phyloP scores from a whole-genome alignment of 2,329 filamentous ascomycete genomes.

The Chaetomiaceae sp. region DNA sequence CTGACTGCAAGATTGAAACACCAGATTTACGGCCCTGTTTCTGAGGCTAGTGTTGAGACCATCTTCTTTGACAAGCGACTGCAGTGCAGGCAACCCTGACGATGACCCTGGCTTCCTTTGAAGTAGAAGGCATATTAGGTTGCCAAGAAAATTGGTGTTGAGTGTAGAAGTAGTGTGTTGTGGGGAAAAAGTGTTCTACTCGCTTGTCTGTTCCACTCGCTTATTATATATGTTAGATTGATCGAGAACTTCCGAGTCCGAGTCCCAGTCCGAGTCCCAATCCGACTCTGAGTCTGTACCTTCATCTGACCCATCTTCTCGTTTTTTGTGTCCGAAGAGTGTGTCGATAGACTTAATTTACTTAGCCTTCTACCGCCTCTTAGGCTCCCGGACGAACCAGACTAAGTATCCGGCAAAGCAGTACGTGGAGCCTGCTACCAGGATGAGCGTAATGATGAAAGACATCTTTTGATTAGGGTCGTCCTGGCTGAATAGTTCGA shows the following conservation, averaged over 20 bases:
- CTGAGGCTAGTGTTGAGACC: too few relatives aligned
- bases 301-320: too few relatives aligned
- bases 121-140: not conserved
- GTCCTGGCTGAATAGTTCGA: conserved; percentile 9
- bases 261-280: too few relatives aligned
- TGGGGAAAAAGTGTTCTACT: not conserved
- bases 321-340: too few relatives aligned
- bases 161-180: not conserved
- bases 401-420: conserved; percentile 1
- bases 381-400: conserved; percentile 3
- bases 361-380: too few relatives aligned
- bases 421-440: conserved; percentile 3
- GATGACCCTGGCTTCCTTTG: not conserved
- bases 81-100: too few relatives aligned
- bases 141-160: not conserved
- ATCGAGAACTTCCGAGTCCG: too few relatives aligned
- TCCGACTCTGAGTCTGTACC: too few relatives aligned
- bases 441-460: not conserved
- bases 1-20: too few relatives aligned
- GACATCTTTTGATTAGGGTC: conserved; percentile 1
- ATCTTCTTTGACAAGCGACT: too few relatives aligned
- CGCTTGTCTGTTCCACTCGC: not conserved
- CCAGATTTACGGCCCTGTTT: too few relatives aligned
- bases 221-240: not conserved
- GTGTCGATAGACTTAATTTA: too few relatives aligned